phyloP scores from a whole-genome alignment of 1,284 basidiomycete species.

The Ganoderma leucocontextum region DNA sequence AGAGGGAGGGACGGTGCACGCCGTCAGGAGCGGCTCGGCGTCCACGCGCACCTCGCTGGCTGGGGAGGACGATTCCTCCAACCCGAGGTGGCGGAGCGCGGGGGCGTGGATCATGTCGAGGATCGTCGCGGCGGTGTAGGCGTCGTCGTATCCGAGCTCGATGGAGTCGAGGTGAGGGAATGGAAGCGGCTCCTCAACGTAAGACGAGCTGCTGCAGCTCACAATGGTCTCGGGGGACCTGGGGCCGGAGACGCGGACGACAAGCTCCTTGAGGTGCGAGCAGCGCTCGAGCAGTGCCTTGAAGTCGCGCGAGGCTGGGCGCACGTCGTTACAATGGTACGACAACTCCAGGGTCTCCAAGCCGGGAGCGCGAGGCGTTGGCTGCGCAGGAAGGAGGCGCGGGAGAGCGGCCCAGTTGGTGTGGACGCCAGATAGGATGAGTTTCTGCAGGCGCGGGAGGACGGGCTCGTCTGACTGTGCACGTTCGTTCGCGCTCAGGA shows the following conservation, averaged over 20 bases:
- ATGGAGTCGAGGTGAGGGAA: conserved; percentile 28
- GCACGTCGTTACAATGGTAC: conserved; percentile 35
- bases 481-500: conserved; percentile 13
- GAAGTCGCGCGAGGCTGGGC: conserved; percentile 29
- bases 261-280: conserved; percentile 24
- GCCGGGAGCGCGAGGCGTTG: conserved; percentile 5
- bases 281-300: conserved; percentile 24
- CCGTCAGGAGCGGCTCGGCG: conserved; percentile 28
- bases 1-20: conserved; percentile 15
- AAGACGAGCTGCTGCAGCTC: neutral
- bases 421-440: conserved; percentile 37
- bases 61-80: conserved; percentile 30
- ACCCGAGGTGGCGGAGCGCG: conserved; percentile 19
- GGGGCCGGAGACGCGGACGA: conserved; percentile 31
- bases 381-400: conserved; percentile 24
- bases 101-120: conserved; percentile 27
- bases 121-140: conserved; percentile 18
- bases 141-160: conserved; percentile 33
- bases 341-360: conserved; percentile 32
- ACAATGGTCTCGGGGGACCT: neutral
- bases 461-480: conserved; percentile 13
- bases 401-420: conserved; percentile 32
- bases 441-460: conserved; percentile 31
- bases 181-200: conserved; percentile 16
- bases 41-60: conserved; percentile 24